phyloP scores from a whole-genome alignment of 345 rosid species.

The Hibiscus tridactylites region DNA sequence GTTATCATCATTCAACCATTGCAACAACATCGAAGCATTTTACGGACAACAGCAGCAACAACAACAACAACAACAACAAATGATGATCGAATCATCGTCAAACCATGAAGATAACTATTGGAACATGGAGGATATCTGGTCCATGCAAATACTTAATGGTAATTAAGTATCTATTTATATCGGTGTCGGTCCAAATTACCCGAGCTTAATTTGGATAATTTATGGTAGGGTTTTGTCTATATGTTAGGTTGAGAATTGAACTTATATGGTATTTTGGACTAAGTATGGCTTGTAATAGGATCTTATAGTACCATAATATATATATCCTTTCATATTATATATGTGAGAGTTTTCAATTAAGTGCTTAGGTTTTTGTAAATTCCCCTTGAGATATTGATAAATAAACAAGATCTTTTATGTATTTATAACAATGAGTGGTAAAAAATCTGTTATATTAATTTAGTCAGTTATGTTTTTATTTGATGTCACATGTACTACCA shows the following conservation, averaged over 20 bases:
- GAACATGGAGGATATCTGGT: conserved; percentile 86
- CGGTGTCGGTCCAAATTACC: neutral
- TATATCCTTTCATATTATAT: neutral
- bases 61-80: neutral
- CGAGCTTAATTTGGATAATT: neutral
- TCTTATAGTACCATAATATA: neutral
- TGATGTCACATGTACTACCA: neutral
- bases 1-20: conserved; percentile 22
- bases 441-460: too few species aligned
- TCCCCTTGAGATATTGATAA: neutral
- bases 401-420: neutral
- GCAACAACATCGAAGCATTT: conserved; percentile 18
- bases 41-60: neutral
- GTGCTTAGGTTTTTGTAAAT: neutral
- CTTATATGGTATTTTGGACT: neutral
- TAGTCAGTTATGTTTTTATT: neutral
- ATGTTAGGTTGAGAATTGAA: neutral
- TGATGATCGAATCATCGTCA: conserved; percentile 13
- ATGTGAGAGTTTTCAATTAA: neutral
- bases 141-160: conserved; percentile 51
- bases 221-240: neutral
- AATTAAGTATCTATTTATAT: neutral
- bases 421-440: neutral
- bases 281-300: conserved; percentile 6
- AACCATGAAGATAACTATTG: conserved; percentile 50